phyloP scores from a whole-genome alignment of 768 basidiomycete species.

The Fibroporia radiculosa region DNA sequence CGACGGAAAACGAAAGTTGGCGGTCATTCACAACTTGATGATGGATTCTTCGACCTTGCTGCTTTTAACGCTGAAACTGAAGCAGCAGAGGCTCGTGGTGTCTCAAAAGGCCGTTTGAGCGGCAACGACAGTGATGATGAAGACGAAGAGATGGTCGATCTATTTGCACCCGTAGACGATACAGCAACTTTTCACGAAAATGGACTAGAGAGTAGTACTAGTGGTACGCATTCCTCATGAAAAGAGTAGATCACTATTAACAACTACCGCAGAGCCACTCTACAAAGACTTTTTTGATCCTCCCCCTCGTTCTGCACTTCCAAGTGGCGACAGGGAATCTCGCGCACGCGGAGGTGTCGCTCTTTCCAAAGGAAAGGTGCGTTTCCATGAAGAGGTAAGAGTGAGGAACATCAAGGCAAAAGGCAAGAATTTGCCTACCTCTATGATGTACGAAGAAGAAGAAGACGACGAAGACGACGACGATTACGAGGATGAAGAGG shows the following conservation, averaged over 20 bases:
- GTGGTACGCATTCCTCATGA: slow-evolving; percentile 21
- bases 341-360: slow-evolving; percentile 9
- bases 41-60: slow-evolving; percentile 83
- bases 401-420: slow-evolving; percentile 75
- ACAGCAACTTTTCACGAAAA: slow-evolving; percentile 32
- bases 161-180: slow-evolving; percentile 56
- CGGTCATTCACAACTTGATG: slow-evolving; percentile 57
- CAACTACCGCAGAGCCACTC: slow-evolving; percentile 40
- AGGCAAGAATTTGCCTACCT: slow-evolving; percentile 56
- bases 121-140: slow-evolving; percentile 45
- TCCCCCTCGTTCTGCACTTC: slow-evolving; percentile 28
- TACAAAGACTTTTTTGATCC: slow-evolving; percentile 81
- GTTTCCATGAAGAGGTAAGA: slow-evolving; percentile 74
- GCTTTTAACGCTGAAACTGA: slow-evolving; percentile 85
- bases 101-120: slow-evolving; percentile 54
- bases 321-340: slow-evolving; percentile 17
- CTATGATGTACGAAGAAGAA: slow-evolving; percentile 32
- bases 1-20: slow-evolving; percentile 15
- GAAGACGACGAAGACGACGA: slow-evolving; percentile 33
- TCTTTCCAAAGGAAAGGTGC: slow-evolving; percentile 42
- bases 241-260: background rate
- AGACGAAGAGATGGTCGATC: slow-evolving; percentile 47
- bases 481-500: slow-evolving; percentile 18
- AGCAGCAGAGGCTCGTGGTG: slow-evolving; percentile 57
- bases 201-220: slow-evolving; percentile 36